These are phyloP conservation scores for Saksenaea oblongispora DNA, from an alignment of 371 early-diverging fungal genomes.

Conservation along the genomic window DNA sequence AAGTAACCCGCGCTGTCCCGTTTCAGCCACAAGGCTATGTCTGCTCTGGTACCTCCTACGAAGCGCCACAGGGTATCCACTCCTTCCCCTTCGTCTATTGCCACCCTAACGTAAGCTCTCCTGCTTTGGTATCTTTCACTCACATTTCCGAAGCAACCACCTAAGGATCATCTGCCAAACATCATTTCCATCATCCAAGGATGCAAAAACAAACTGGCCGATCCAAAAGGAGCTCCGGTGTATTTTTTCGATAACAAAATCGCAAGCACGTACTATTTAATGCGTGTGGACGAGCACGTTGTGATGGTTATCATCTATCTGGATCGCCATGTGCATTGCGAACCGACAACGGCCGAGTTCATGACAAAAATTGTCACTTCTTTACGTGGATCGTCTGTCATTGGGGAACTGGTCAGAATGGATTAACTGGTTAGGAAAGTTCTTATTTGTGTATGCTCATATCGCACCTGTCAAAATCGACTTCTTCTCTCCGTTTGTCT, in stretches of 20 bases:
- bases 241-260: conserved; percentile 61
- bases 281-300: conserved; percentile 60
- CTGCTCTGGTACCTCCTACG: conserved; percentile 50
- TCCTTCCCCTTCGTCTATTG: conserved; percentile 72
- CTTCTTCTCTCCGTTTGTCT: background rate
- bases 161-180: conserved; percentile 62
- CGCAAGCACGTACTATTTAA: conserved; percentile 60
- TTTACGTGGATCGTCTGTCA: conserved; percentile 38
- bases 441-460: background rate
- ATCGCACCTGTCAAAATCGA: conserved; percentile 1
- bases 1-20: conserved; percentile 48
- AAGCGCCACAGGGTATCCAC: conserved; percentile 62
- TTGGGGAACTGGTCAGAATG: conserved; percentile 35
- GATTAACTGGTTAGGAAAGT: conserved; percentile 15
- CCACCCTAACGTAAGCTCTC: conserved; percentile 55
- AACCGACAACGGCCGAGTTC: conserved; percentile 55
- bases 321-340: conserved; percentile 55
- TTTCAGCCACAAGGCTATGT: conserved; percentile 61
- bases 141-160: conserved; percentile 45
- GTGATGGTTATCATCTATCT: conserved; percentile 59
- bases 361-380: conserved; percentile 42
- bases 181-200: conserved; percentile 68
- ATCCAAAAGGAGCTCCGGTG: conserved; percentile 38
- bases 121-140: background rate
- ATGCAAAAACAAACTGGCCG: conserved; percentile 45